phyloP scores from a whole-genome alignment of 148 eudicot genomes.

The Linanthus parryae region DNA sequence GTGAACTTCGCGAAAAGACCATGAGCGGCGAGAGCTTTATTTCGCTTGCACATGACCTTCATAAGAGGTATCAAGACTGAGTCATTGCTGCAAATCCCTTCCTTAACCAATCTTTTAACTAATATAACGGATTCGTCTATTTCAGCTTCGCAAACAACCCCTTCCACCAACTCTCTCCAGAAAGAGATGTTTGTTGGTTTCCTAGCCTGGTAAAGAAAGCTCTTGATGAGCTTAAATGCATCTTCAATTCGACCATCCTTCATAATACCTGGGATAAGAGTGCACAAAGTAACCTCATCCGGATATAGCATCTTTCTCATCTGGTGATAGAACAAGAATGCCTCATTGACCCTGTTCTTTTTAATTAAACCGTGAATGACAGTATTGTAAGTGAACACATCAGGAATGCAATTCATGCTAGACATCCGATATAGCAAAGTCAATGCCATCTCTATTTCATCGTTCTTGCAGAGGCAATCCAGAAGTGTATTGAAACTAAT shows the following conservation, averaged over 20 bases:
- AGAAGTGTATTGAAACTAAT: constrained; percentile 75
- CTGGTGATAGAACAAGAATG: constrained; percentile 79
- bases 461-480: constrained; percentile 87
- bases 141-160: constrained; percentile 54
- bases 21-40: constrained; percentile 63
- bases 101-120: constrained; percentile 40
- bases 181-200: constrained; percentile 22
- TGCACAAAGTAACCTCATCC: constrained; percentile 69
- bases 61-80: constrained; percentile 62
- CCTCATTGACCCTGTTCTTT: constrained; percentile 55
- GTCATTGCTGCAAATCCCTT: constrained; percentile 53
- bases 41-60: constrained; percentile 51
- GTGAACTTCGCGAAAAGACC: constrained; percentile 38
- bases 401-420: constrained; percentile 57
- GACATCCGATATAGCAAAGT: constrained; percentile 62
- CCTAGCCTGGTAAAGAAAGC: constrained; percentile 24
- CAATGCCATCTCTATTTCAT: constrained; percentile 58
- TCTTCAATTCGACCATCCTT: constrained; percentile 51
- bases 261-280: constrained; percentile 71
- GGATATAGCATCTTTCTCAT: constrained; percentile 68
- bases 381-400: constrained; percentile 76
- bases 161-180: constrained; percentile 68
- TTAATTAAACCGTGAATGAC: constrained; percentile 64
- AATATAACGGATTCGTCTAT: constrained; percentile 44
- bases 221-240: constrained; percentile 52